phyloP scores from a whole-genome alignment of 352 stramenopile genomes.

The Globisporangium paroecandrum region DNA sequence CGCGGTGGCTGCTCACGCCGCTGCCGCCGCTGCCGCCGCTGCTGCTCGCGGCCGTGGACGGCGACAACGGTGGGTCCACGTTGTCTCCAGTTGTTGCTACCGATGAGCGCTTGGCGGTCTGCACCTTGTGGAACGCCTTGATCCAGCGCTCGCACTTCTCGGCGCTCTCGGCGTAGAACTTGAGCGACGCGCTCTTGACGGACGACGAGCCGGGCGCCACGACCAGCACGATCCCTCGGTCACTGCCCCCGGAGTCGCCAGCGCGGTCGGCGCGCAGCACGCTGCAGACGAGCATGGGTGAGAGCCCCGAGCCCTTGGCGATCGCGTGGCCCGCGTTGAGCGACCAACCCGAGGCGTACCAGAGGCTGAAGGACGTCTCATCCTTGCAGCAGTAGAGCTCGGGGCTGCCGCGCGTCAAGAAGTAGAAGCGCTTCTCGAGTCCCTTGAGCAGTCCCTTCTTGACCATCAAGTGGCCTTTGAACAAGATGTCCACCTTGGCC shows the following conservation, averaged over 20 bases:
- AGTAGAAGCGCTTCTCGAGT: constrained; percentile 68
- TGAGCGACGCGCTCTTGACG: constrained; percentile 44
- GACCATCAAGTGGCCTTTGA: constrained; percentile 44
- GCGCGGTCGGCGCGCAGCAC: constrained; percentile 48
- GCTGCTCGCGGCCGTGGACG: constrained; percentile 9
- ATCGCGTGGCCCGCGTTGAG: constrained; percentile 28
- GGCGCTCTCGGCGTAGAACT: constrained; percentile 37
- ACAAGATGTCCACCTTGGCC: constrained; percentile 27
- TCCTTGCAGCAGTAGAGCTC: constrained; percentile 66
- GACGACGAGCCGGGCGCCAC: constrained; percentile 20
- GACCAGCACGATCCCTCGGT: constrained; percentile 49
- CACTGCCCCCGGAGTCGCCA: constrained; percentile 20
- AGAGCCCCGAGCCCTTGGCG: constrained; percentile 26
- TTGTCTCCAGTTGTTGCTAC: constrained; percentile 18
- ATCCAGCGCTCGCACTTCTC: constrained; percentile 50
- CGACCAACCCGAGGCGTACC: constrained; percentile 43
- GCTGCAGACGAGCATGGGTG: constrained; percentile 38
- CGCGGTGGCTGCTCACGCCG: constrained; percentile 1
- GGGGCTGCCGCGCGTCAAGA: constrained; percentile 30
- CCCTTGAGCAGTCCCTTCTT: constrained; percentile 52
- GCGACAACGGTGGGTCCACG: constrained; percentile 6
- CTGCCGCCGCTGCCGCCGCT: constrained; percentile 3
- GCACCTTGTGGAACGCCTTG: constrained; percentile 51
- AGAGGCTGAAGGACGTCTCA: constrained; percentile 60
- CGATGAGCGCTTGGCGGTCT: constrained; percentile 33